Evolutionary conservation across 1,284 basidiomycete species (phyloP), one percentile per base, ranked within the genome.

Genomic region (Melampsora abietis-canadensis): DNA sequence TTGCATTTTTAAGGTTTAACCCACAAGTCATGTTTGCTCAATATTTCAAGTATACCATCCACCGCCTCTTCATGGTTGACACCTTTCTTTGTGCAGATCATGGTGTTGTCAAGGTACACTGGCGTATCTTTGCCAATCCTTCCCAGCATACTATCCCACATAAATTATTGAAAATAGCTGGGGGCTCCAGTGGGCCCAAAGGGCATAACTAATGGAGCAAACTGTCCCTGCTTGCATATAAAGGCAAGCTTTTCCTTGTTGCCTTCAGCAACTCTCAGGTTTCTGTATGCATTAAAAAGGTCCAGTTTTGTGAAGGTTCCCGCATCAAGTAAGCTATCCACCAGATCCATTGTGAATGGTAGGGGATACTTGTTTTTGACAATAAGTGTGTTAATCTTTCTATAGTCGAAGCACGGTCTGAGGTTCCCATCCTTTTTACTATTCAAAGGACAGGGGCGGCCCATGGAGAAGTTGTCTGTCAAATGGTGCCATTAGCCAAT

Each of bases 401-500:
- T 78, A 77, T 84, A 87, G 76, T 87, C 84, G 0, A 85, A 80
- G 68, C 83, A 84, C 0, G 84, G 80, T 0, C 82, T 77, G 14
- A 60, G n/a, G 59, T 60, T 60, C 6, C 59, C 21, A 10, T 60
- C 59, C 21, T 60, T 60, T 24, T 17, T 60, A 0, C 59, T 2
- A 2, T 4, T 60, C 2, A 60, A 60, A 60, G 59, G 21, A 60
- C 14, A 3, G 59, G 59, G 4, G 59, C 59, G 4, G 59, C 59
- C 59, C 14, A 60, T 24, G 59, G 59, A 5, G 59, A 60, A 3
- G 59, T 60, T 5, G 59, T 60, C 1, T 10, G 15, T 3, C 15
- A 12, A 0, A 60, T 60, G 0, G 15, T 60, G 21, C 59, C 59
- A 19, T 60, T 60, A 2, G 17, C n/a, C 14, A 19, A 10, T 19